Conservation (phyloP, 1,284 basidiomycete species). For the Stygiomarasmius scandens region DNA sequence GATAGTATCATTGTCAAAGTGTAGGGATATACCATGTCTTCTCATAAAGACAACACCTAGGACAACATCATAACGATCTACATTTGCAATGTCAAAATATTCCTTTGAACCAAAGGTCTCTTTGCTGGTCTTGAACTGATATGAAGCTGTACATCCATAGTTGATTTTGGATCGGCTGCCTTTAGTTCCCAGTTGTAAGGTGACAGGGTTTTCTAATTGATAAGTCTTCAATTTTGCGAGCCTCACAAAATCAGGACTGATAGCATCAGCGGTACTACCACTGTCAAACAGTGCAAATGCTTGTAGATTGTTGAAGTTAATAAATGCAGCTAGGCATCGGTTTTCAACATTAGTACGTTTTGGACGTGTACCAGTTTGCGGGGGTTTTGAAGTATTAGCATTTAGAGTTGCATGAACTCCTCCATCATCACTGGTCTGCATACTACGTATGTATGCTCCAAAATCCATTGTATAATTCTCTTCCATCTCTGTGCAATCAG, state of each 20-base stretch:
- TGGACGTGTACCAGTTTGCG: background rate
- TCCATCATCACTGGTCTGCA: background rate
- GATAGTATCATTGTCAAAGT: conserved; percentile 9
- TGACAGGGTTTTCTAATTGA: conserved; percentile 20
- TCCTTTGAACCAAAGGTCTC: background rate
- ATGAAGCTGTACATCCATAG: conserved; percentile 17
- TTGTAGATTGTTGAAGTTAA: conserved; percentile 16
- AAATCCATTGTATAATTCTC: conserved; percentile 6
- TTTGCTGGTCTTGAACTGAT: background rate
- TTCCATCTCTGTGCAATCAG: background rate
- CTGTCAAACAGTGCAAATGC: conserved; percentile 23
- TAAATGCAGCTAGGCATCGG: background rate
- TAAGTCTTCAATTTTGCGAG: conserved; percentile 8
- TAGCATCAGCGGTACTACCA: conserved; percentile 23
- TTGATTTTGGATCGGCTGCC: conserved; percentile 25
- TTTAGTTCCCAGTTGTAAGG: conserved; percentile 23
- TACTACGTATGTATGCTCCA: conserved; percentile 7
- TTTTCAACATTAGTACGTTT: background rate
- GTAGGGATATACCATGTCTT: conserved; percentile 4
- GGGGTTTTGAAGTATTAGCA: background rate
- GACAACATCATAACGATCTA: conserved; percentile 20
- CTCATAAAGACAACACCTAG: conserved; percentile 17
- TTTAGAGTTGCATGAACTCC: background rate
- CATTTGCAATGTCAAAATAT: conserved; percentile 20
- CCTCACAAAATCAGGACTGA: conserved; percentile 20